phyloP scores from a whole-genome alignment of 257 asterid genomes.

The Misopates orontium region DNA sequence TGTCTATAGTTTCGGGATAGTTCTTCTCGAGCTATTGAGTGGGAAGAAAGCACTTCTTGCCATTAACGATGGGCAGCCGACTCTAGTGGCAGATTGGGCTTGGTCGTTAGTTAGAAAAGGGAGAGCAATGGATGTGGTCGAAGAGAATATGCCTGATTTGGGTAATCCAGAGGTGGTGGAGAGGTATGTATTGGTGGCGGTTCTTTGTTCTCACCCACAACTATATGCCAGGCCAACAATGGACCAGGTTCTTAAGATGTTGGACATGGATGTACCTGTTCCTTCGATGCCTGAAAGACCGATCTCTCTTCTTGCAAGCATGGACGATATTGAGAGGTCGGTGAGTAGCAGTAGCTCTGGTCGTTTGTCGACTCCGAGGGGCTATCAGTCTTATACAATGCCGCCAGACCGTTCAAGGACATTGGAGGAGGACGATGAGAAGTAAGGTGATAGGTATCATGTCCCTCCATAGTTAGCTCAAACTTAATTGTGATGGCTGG shows the following conservation, averaged over 20 bases:
- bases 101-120: conserved; percentile 80
- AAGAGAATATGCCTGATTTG: conserved; percentile 55
- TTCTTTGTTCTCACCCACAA: conserved; percentile 89
- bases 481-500: conserved; percentile 2
- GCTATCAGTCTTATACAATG: conserved; percentile 51
- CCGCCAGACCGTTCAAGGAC: conserved; percentile 30
- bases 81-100: conserved; percentile 83
- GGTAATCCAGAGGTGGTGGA: conserved; percentile 68
- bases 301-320: conserved; percentile 64
- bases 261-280: conserved; percentile 65
- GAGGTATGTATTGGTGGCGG: conserved; percentile 77
- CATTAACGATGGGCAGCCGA: conserved; percentile 56
- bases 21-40: conserved; percentile 83
- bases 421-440: conserved; percentile 29
- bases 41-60: conserved; percentile 77
- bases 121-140: conserved; percentile 60
- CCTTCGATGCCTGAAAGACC: conserved; percentile 84
- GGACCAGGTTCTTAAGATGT: conserved; percentile 86
- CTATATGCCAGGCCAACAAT: conserved; percentile 83
- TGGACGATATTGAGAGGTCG: conserved; percentile 71
- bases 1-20: conserved; percentile 86
- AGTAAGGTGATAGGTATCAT: conserved; percentile 29
- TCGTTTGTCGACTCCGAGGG: conserved; percentile 55
- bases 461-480: not conserved
- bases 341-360: conserved; percentile 71